Evolutionary conservation across 345 rosid genomes (phyloP).

Genomic region (Murraya koenigii): DNA sequence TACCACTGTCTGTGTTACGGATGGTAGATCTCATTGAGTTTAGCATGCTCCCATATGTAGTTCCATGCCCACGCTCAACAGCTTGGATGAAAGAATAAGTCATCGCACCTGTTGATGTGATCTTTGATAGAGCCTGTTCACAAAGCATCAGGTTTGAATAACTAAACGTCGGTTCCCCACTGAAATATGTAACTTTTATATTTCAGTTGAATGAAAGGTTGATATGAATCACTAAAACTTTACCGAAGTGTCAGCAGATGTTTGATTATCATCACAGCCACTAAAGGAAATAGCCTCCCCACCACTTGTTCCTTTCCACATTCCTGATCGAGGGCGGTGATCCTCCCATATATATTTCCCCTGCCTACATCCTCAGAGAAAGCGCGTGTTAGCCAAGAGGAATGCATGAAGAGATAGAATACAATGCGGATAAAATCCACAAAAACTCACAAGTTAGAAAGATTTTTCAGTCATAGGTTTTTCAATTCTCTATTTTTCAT

Average conservation of each 20-base stretch:
- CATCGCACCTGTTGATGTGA: conserved; percentile 90
- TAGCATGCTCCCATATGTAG: conserved; percentile 65
- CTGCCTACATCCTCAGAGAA: conserved; percentile 30
- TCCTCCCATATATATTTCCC: conserved; percentile 80
- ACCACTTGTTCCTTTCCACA: conserved; percentile 89
- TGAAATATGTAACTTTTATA: too few relatives aligned
- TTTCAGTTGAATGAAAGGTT: background rate
- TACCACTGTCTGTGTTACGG: conserved; percentile 26
- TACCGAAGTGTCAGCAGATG: conserved; percentile 84
- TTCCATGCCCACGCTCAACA: conserved; percentile 63
- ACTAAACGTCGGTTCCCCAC: too few relatives aligned
- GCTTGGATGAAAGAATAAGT: conserved; percentile 90
- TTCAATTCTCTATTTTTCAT: background rate
- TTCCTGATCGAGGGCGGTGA: conserved; percentile 72
- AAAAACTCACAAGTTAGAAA: background rate
- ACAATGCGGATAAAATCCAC: background rate
- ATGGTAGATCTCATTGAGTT: conserved; percentile 78
- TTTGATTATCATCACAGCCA: conserved; percentile 87
- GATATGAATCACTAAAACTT: background rate
- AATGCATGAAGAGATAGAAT: background rate
- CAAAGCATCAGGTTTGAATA: conserved; percentile 1
- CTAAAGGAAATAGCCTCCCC: conserved; percentile 89
- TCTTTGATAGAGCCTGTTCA: conserved; percentile 61
- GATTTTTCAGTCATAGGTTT: background rate
- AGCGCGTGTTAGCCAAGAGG: background rate